Evolutionary conservation across 164 flowering plant species (phyloP).

Genomic region (Vitis vinifera): DNA sequence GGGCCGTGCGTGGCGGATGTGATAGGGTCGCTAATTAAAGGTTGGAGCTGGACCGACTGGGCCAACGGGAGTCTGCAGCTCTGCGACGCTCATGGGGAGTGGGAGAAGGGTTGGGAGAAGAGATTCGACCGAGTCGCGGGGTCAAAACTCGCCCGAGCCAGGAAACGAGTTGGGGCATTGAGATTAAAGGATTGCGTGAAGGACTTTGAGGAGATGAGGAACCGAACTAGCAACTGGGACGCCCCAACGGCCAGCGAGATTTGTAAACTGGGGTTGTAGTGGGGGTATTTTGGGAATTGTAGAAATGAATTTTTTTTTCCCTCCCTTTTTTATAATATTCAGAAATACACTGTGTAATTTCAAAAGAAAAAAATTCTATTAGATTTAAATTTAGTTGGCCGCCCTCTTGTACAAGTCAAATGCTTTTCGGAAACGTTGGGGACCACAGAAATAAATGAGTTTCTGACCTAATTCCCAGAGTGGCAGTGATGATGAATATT

Average conservation of each 20-base stretch:
- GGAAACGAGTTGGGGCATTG: slow-evolving; percentile 42
- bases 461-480: too few species aligned
- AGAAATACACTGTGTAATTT: too few species aligned
- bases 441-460: too few species aligned
- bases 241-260: slow-evolving; percentile 59
- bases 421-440: too few species aligned
- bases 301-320: not conserved
- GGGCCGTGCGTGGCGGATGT: slow-evolving; percentile 62
- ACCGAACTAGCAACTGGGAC: slow-evolving; percentile 50
- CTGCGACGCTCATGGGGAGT: slow-evolving; percentile 70
- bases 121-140: slow-evolving; percentile 66
- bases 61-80: slow-evolving; percentile 50
- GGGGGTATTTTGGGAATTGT: not conserved
- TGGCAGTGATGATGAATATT: too few species aligned
- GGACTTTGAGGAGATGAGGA: slow-evolving; percentile 59
- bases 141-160: slow-evolving; percentile 31
- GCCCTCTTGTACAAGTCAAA: too few species aligned
- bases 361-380: too few species aligned
- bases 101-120: slow-evolving; percentile 84
- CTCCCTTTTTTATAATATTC: not conserved
- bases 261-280: slow-evolving; percentile 44
- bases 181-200: slow-evolving; percentile 45
- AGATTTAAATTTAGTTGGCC: too few species aligned
- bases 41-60: slow-evolving; percentile 93
- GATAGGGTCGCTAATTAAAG: slow-evolving; percentile 39